Percentiles rank a stretch among this genome's conserved stretches.
These are phyloP conservation scores for Hymenoscyphus linearis DNA, from an alignment of 2,329 filamentous ascomycete genomes.

Conservation along the genomic window DNA sequence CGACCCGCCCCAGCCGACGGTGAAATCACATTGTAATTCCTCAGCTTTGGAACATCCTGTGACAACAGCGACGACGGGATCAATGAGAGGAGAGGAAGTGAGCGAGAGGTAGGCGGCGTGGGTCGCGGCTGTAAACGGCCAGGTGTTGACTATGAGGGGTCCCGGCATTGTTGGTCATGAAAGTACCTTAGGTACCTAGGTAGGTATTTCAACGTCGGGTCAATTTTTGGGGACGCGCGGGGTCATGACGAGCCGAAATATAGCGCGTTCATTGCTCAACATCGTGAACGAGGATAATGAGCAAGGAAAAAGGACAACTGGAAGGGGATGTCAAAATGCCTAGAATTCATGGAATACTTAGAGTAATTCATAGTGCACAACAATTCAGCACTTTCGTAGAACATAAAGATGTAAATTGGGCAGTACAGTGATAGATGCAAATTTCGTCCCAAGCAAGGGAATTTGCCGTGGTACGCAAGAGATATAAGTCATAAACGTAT, in stretches of 20 bases:
- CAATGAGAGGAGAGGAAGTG: neutral
- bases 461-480: no score
- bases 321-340: no score
- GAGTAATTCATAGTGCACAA: no score
- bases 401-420: no score
- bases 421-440: no score
- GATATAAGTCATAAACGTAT: no score
- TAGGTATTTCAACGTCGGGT: neutral
- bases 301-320: no score
- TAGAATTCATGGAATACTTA: no score
- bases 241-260: neutral
- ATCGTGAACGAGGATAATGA: neutral
- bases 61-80: neutral
- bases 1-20: constrained; percentile 1
- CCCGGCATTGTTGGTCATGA: neutral
- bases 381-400: no score
- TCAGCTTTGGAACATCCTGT: constrained; percentile 1
- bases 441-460: no score
- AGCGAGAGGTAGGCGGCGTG: neutral
- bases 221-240: neutral
- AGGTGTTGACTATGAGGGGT: constrained; percentile 4
- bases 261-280: neutral
- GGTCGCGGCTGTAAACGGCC: constrained; percentile 2
- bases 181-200: neutral
- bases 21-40: constrained; percentile 2